Evolutionary conservation across 495 filamentous ascomycete species (phyloP), one percentile per base, ranked within the genome.

Genomic region (Cercophora samala): DNA sequence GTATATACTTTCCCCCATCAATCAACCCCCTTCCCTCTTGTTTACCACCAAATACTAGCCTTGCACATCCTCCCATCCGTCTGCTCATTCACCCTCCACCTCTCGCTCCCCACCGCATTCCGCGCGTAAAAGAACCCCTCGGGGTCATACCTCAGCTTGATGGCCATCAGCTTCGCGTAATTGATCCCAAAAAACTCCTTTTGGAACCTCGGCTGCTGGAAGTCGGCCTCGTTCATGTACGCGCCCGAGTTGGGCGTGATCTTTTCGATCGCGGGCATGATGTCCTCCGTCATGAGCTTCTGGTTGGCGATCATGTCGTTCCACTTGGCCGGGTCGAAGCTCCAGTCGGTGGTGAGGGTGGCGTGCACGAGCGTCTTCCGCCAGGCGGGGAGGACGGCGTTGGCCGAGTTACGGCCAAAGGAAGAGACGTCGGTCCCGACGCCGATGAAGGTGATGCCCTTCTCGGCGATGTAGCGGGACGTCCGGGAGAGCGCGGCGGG

Each of bases 91-190:
- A 72, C 60, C 4, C 0, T 32, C 76, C 77, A 79, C 9, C 21
- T 58, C 63, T 80, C 78, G 24, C 72, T 77, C 24, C 82, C 84
- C 0, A 87, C 85, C 59, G 75, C 81, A 4, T 78, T 82, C 29
- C 67, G 67, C 5, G 78, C 83, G 66, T 83, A 87, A 60, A 88
- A 87, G 26, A 85, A 68, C 46, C 73, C 70, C 11, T 75, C 74
- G 0, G 86, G 85, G 66, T 89, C 86, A 51, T 80, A 83, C 64
- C 75, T 80, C 58, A 73, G 70, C 81, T 89, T 88, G 60, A 86
- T 78, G 9, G 63, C 22, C 25, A 75, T 62, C 21, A 88, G 72
- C 0, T 66, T 72, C 0, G 63, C 42, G 65, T 86, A 87, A 42
- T 80, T 80, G 18, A n/a, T 19, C 0, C 86, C 85, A 46, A 82